A percentile compares a stretch with the other conserved stretches of the same genome.
These are phyloP conservation scores for Trifolium subterraneum DNA, from an alignment of 306 rosid species.

Conservation along the genomic window DNA sequence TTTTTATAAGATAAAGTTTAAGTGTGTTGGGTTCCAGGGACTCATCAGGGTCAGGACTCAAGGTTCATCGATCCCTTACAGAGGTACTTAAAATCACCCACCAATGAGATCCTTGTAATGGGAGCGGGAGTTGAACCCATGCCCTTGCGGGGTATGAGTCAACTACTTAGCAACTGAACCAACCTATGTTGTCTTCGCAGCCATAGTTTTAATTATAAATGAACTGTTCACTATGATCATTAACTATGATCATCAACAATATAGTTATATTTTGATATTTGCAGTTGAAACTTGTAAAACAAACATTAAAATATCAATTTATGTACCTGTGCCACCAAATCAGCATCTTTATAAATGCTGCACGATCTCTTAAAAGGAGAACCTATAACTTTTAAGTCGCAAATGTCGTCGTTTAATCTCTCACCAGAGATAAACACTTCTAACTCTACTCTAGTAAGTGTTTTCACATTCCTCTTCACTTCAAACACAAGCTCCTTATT, in stretches of 20 bases:
- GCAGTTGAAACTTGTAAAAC: not conserved
- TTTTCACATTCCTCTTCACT: slow-evolving; percentile 61
- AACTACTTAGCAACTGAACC: too few species aligned
- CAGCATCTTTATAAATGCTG: slow-evolving; percentile 57
- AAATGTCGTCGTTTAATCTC: slow-evolving; percentile 40
- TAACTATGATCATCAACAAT: not conserved
- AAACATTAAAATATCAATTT: not conserved
- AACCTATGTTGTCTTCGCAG: too few species aligned
- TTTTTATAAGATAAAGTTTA: too few species aligned
- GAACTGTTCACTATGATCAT: not conserved
- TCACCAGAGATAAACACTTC: slow-evolving; percentile 58
- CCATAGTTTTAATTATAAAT: not conserved
- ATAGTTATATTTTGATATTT: not conserved
- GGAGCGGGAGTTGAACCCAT: too few species aligned
- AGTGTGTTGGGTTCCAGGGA: too few species aligned
- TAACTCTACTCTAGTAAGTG: slow-evolving; percentile 61
- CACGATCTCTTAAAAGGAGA: slow-evolving; percentile 74
- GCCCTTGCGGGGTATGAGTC: too few species aligned
- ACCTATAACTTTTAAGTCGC: slow-evolving; percentile 67
- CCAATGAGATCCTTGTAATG: too few species aligned
- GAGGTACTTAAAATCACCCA: too few species aligned
- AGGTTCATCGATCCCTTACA: too few species aligned
- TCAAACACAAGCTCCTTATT: slow-evolving; percentile 53
- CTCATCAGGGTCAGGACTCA: too few species aligned
- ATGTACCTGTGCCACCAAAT: slow-evolving; percentile 81